phyloP scores from a whole-genome alignment of 345 rosid species.

The Gossypioides kirkii region DNA sequence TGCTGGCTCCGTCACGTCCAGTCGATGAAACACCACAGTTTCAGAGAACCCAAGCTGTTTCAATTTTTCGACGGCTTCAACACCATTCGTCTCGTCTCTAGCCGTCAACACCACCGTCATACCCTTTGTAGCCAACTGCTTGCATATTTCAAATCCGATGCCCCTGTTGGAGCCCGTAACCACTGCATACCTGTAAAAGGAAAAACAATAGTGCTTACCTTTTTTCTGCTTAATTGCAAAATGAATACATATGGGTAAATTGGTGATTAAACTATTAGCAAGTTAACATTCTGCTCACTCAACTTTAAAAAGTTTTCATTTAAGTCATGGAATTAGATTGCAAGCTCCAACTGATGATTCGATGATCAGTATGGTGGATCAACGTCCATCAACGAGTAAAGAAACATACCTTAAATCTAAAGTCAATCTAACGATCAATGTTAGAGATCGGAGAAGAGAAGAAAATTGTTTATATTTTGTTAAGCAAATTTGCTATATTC shows the following conservation, averaged over 20 bases:
- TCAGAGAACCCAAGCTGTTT: slow-evolving; percentile 9
- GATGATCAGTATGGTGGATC: not conserved
- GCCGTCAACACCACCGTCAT: slow-evolving; percentile 27
- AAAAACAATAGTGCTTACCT: not conserved
- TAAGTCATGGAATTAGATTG: no score
- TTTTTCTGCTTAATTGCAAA: not conserved
- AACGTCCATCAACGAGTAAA: rapidly evolving
- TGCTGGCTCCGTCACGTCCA: slow-evolving; percentile 32
- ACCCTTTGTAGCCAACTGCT: slow-evolving; percentile 24
- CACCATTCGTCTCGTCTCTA: slow-evolving; percentile 30
- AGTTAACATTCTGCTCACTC: no score
- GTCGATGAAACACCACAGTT: slow-evolving; percentile 30
- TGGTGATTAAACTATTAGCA: no score
- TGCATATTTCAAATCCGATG: slow-evolving; percentile 32
- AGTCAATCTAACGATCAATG: no score
- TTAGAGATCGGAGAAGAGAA: no score
- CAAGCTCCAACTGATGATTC: not conserved
- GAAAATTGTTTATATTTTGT: no score
- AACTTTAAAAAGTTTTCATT: no score
- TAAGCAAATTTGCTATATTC: no score
- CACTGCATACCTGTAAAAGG: slow-evolving; percentile 23
- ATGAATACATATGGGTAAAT: not conserved
- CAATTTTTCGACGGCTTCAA: slow-evolving; percentile 29
- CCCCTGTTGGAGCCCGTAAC: slow-evolving; percentile 34
- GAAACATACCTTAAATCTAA: no score